Evolutionary conservation across 805 yeast species (phyloP), one percentile per base, ranked within the genome.

Genomic region (Dipodascus albidus): DNA sequence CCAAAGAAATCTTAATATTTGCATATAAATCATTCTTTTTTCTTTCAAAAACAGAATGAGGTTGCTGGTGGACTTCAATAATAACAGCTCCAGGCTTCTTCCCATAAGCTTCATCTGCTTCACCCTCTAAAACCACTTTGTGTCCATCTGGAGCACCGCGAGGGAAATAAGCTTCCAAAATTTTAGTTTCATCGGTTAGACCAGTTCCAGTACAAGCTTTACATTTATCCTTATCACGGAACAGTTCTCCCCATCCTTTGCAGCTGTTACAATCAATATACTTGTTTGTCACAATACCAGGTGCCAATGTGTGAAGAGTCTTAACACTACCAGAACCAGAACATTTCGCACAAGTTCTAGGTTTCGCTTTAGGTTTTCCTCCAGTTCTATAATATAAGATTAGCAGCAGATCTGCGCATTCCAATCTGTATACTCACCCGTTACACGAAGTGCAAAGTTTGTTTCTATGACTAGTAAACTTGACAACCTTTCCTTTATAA

Each of bases 401-500:
- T 47, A 50, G 49, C 19, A 22, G 11, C n/a, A n/a, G n/a, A n/a
- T n/a, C n/a, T n/a, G n/a, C 33, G 33, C 23, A 50, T 6, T 50
- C 35, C n/a, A 35, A 21, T 2, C 3, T 22, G 8, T 17, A 4
- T 47, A 47, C 49, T 8, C 23, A 47, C 49, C 97, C 97, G 44
- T 75, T 70, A 69, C 99, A 91, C 38, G 69, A 62, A 2, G 74
- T 67, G 71, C 99, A 91, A 1, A 89, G 68, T 8, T 85, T 73
- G 61, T 85, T 79, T 64, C 96, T 77, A 2, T 83, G 79, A 1
- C 85, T 76, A 2, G 85, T 76, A 62, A 86, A 78, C 63, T 86
- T 86, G 57, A 89, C 75, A 6, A 82, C 79, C 65, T 87, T 87
- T 2, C 98, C 96, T 58, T 80, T 81, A 72, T 79, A 89, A 47